phyloP scores from a whole-genome alignment of 257 asterid genomes.

The Rhazya stricta region DNA sequence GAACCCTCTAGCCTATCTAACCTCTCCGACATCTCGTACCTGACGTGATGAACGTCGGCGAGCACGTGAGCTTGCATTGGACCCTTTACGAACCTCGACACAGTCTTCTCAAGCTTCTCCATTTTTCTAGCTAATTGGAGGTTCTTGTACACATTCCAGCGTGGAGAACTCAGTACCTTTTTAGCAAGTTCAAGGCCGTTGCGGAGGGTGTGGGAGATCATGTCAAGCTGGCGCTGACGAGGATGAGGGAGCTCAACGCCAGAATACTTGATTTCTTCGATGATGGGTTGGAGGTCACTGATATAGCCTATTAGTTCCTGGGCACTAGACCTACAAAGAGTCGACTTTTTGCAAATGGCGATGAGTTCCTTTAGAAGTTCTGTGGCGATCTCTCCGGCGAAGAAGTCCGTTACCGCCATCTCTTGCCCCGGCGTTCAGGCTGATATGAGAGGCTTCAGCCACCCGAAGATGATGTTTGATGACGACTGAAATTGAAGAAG shows the following conservation, averaged over 20 bases:
- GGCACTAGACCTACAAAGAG: conserved; percentile 65
- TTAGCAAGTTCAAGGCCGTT: conserved; percentile 59
- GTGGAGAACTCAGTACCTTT: conserved; percentile 54
- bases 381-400: conserved; percentile 85
- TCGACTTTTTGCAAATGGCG: conserved; percentile 44
- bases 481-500: not conserved
- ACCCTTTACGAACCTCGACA: conserved; percentile 55
- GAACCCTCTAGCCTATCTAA: conserved; percentile 47
- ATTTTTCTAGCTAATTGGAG: conserved; percentile 54
- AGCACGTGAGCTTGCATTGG: conserved; percentile 68
- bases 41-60: conserved; percentile 83
- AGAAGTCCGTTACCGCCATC: conserved; percentile 85
- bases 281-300: conserved; percentile 55
- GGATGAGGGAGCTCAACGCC: conserved; percentile 75
- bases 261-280: conserved; percentile 67
- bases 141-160: conserved; percentile 75
- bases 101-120: conserved; percentile 72
- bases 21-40: conserved; percentile 60
- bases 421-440: not conserved
- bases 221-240: conserved; percentile 82
- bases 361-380: conserved; percentile 72
- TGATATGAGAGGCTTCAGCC: not conserved
- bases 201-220: conserved; percentile 49
- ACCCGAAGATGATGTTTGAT: not conserved
- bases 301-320: conserved; percentile 52